Evolutionary conservation across 2,329 filamentous ascomycete species (phyloP).

Genomic region (Pseudonectria foliicola): DNA sequence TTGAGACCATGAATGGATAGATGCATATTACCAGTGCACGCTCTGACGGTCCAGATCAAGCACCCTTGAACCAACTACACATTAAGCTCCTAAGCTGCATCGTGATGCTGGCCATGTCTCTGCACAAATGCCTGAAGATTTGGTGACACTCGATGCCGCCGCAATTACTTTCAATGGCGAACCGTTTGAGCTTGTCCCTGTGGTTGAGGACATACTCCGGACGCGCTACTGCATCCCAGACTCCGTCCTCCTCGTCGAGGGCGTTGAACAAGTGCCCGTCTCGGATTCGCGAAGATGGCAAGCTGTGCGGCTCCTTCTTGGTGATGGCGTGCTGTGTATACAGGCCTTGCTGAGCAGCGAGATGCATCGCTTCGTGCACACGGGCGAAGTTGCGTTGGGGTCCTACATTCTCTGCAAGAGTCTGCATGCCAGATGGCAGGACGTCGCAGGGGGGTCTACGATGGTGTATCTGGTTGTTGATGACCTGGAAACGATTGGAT

Average conservation of each 20-base stretch:
- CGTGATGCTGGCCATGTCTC: conserved; percentile 12
- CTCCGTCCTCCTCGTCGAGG: conserved; percentile 44
- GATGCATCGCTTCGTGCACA: conserved; percentile 42
- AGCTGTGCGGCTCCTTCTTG: conserved; percentile 40
- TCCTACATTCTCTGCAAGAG: conserved; percentile 41
- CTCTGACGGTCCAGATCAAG: background rate
- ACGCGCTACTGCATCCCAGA: conserved; percentile 40
- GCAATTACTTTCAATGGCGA: conserved; percentile 19
- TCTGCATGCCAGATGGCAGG: conserved; percentile 29
- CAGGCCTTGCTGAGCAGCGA: conserved; percentile 41
- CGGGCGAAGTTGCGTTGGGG: conserved; percentile 38
- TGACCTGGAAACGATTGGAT: conserved; percentile 39
- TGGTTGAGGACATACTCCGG: conserved; percentile 42
- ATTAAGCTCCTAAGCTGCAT: background rate
- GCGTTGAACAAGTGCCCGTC: conserved; percentile 31
- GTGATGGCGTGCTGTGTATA: conserved; percentile 48
- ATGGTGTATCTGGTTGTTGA: conserved; percentile 41
- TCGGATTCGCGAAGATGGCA: conserved; percentile 33
- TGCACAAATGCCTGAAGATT: conserved; percentile 17
- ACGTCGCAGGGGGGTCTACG: conserved; percentile 1
- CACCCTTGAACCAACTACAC: too few species aligned
- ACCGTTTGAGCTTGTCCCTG: conserved; percentile 27
- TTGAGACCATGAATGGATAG: conserved; percentile 19
- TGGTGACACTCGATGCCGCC: conserved; percentile 17
- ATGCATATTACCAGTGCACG: conserved; percentile 12